Percentiles rank a stretch among this genome's conserved stretches.
These are phyloP conservation scores for Penicillium robsamsonii DNA, from an alignment of 495 filamentous ascomycete species.

Conservation along the genomic window DNA sequence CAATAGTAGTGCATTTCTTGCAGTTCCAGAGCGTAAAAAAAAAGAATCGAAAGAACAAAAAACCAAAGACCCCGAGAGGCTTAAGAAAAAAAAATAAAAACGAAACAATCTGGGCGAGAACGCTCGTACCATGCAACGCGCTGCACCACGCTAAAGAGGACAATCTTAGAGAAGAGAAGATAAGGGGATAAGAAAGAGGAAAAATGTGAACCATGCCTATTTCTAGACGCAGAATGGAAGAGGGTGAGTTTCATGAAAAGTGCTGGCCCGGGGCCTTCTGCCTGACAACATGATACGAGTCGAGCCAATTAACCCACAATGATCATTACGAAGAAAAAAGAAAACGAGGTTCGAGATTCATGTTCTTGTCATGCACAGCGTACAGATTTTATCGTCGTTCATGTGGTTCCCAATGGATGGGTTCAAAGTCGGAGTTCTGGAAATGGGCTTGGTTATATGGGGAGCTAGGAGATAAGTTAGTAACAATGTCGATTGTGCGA, in stretches of 20 bases:
- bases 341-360: neutral
- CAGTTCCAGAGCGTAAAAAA: neutral
- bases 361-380: neutral
- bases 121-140: conserved; percentile 36
- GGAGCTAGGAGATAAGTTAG: conserved; percentile 53
- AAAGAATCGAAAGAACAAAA: neutral
- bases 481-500: conserved; percentile 18
- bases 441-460: conserved; percentile 83
- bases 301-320: neutral
- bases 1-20: neutral
- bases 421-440: conserved; percentile 81
- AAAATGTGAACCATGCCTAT: neutral
- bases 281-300: neutral
- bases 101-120: conserved; percentile 18
- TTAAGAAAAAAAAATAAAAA: conserved; percentile 1
- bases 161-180: conserved; percentile 9
- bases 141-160: conserved; percentile 36
- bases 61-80: neutral
- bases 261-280: neutral
- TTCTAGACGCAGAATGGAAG: no score
- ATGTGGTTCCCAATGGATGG: conserved; percentile 50
- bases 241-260: neutral
- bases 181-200: neutral
- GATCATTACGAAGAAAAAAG: neutral
- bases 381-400: conserved; percentile 27